These are phyloP conservation scores for Syzygium oleosum DNA, from an alignment of 345 rosid species.

Conservation along the genomic window DNA sequence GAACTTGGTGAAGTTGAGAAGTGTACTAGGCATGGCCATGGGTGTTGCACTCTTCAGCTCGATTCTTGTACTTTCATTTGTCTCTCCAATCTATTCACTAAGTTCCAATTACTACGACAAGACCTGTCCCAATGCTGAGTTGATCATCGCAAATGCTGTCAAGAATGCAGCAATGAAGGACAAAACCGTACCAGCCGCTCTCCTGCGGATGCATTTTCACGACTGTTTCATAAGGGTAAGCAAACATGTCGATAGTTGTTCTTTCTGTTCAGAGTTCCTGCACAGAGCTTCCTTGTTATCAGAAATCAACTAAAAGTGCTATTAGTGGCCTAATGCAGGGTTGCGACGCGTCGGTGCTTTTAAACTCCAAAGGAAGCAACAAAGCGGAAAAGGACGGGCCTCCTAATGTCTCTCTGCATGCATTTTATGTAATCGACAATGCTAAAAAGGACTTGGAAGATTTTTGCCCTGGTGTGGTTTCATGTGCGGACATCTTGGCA, in stretches of 20 bases:
- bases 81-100: slow-evolving; percentile 20
- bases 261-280: background rate
- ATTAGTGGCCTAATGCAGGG: slow-evolving; percentile 30
- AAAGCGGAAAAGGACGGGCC: slow-evolving; percentile 90
- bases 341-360: slow-evolving; percentile 82
- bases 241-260: background rate
- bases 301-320: background rate
- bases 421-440: slow-evolving; percentile 72
- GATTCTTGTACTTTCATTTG: background rate
- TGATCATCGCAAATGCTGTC: slow-evolving; percentile 37
- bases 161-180: slow-evolving; percentile 56
- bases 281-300: background rate
- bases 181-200: slow-evolving; percentile 70
- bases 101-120: slow-evolving; percentile 53
- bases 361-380: slow-evolving; percentile 57
- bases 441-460: slow-evolving; percentile 76
- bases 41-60: background rate
- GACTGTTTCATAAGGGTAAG: slow-evolving; percentile 73
- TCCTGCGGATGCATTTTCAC: slow-evolving; percentile 89
- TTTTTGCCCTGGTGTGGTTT: slow-evolving; percentile 72
- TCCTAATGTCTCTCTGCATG: slow-evolving; percentile 82
- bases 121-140: slow-evolving; percentile 57
- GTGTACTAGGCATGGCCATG: background rate
- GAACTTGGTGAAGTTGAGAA: background rate
- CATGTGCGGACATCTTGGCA: slow-evolving; percentile 89